These are phyloP conservation scores for Saprolegnia parasitica DNA, from an alignment of 352 stramenopile species.

Conservation along the genomic window DNA sequence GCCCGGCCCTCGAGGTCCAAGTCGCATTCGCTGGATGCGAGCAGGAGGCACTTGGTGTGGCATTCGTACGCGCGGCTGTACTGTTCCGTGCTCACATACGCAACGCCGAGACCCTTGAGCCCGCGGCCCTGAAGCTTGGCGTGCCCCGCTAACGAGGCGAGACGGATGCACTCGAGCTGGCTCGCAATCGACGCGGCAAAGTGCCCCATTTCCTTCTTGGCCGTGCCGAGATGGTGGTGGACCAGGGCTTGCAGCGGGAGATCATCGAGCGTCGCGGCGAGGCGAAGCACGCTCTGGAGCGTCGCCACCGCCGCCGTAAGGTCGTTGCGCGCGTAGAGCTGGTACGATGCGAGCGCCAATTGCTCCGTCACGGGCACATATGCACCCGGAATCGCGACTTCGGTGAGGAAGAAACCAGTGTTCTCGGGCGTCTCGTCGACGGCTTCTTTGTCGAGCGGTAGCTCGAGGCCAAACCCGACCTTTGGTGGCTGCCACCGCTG, in stretches of 20 bases:
- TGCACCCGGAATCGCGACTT: conserved; percentile 42
- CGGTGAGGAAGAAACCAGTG: conserved; percentile 53
- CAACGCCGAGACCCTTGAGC: conserved; percentile 58
- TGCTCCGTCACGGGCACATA: conserved; percentile 36
- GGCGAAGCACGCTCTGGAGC: conserved; percentile 30
- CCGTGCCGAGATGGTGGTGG: conserved; percentile 63
- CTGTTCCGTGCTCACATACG: conserved; percentile 49
- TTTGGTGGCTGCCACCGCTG: neutral
- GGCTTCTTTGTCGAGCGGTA: neutral
- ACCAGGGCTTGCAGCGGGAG: conserved; percentile 43
- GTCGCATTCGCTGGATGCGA: conserved; percentile 48
- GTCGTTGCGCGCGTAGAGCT: conserved; percentile 47
- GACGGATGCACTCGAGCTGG: conserved; percentile 49
- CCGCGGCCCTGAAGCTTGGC: conserved; percentile 44
- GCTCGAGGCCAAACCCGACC: conserved; percentile 2
- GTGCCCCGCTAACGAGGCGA: conserved; percentile 42
- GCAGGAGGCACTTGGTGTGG: conserved; percentile 55
- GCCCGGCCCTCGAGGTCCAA: conserved; percentile 64
- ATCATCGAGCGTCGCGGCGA: conserved; percentile 5
- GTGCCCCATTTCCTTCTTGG: conserved; percentile 56
- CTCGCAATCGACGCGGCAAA: conserved; percentile 37
- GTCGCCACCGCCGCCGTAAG: conserved; percentile 36
- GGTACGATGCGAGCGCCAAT: conserved; percentile 44
- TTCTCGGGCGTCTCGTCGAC: conserved; percentile 13
- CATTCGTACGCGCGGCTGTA: conserved; percentile 43